Conservation (phyloP, 1,139 yeast genomes). For the Debaryomyces coudertii region DNA sequence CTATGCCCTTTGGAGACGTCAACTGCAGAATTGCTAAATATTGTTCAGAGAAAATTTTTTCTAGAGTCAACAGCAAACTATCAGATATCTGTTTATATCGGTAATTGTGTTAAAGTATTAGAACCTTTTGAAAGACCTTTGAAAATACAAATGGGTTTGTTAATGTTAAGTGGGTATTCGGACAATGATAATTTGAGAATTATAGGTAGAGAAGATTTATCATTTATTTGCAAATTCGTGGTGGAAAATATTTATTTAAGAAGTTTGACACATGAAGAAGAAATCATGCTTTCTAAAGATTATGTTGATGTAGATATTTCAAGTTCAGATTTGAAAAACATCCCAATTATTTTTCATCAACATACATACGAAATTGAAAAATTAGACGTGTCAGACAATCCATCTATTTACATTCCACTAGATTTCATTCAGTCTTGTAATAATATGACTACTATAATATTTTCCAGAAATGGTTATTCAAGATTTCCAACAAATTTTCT, state of each 20-base stretch:
- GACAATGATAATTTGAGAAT: conserved; percentile 75
- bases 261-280: conserved; percentile 69
- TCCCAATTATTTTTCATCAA: conserved; percentile 81
- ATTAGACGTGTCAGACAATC: conserved; percentile 84
- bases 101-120: conserved; percentile 75
- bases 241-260: conserved; percentile 73
- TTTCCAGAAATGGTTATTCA: conserved; percentile 73
- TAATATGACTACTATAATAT: conserved; percentile 66
- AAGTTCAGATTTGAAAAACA: conserved; percentile 76
- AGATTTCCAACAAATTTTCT: conserved; percentile 74
- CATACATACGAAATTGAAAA: conserved; percentile 82
- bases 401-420: conserved; percentile 78
- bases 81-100: conserved; percentile 78
- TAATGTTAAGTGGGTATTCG: conserved; percentile 79
- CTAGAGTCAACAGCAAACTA: conserved; percentile 70
- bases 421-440: conserved; percentile 86
- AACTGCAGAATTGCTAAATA: conserved; percentile 70
- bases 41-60: conserved; percentile 76
- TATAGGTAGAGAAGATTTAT: conserved; percentile 85
- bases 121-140: conserved; percentile 78
- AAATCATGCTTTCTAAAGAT: conserved; percentile 62
- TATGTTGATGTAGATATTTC: conserved; percentile 76
- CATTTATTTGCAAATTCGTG: conserved; percentile 82
- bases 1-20: conserved; percentile 77
- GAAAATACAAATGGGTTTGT: conserved; percentile 70